phyloP scores from a whole-genome alignment of 2,329 filamentous ascomycete species.

The Metarhizium rileyi region DNA sequence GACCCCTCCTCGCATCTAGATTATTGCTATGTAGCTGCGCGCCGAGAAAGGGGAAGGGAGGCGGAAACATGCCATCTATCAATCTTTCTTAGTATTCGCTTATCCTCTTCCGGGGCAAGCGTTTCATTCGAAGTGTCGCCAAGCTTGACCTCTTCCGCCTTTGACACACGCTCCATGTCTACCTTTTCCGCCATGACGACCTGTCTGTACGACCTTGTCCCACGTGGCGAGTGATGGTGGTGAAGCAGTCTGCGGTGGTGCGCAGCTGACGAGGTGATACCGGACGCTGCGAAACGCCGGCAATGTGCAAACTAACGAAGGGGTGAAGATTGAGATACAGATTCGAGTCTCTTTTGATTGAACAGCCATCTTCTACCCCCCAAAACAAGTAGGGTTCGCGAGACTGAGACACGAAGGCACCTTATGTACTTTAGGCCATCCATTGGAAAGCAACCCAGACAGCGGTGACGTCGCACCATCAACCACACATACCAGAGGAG shows the following conservation, averaged over 20 bases:
- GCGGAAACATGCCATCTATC: constrained; percentile 40
- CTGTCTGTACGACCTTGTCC: too few relatives aligned
- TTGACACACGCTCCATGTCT: neutral
- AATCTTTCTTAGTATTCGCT: constrained; percentile 48
- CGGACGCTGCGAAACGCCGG: neutral
- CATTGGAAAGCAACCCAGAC: neutral
- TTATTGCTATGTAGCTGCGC: too few relatives aligned
- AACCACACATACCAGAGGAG: neutral
- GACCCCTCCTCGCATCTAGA: too few relatives aligned
- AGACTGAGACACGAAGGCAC: neutral
- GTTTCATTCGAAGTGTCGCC: constrained; percentile 3
- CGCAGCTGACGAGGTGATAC: neutral
- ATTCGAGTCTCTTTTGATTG: too few relatives aligned
- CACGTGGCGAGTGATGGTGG: neutral
- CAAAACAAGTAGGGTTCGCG: neutral
- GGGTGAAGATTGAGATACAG: too few relatives aligned
- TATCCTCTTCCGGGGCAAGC: constrained; percentile 24
- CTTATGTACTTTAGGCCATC: neutral
- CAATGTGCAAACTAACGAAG: too few relatives aligned
- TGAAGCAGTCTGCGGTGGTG: neutral
- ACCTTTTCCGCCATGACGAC: neutral
- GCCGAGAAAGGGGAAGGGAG: neutral
- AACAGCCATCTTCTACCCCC: neutral
- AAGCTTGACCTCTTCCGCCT: neutral
- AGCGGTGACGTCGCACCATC: neutral